Base-by-base conservation (phyloP, 1,284 basidiomycete species). In the Mycosarcoma mackinlayi region DNA sequence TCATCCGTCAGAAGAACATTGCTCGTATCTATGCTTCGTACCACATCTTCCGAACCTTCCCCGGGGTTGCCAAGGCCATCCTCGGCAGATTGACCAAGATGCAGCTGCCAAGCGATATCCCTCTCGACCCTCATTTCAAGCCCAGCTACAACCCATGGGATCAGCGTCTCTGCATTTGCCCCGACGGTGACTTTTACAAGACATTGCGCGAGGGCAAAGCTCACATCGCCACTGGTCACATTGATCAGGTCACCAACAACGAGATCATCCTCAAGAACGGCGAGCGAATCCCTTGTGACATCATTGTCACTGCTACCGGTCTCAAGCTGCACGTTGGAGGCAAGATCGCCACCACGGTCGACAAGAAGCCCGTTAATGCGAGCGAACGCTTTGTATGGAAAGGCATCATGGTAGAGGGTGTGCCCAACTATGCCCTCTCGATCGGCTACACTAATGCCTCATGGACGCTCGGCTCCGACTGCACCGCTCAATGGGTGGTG, bases 61-160 rank as follows among this genome's bases (percentile, higher is more conserved):
- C 82, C 25, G 65, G 65, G 21, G 47, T 64, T 30, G 69, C 72
- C 10, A 58, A 65, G 50, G 40, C 61, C 27, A 55, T 75, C 30
- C 53, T 83, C 13, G 58, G 64, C 35, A 52, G 25, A 44, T 35
- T 62, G 13, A 71, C 76, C n/a, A 39, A 60, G 39, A 30, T 21
- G n/a, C 65, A 76, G 57, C 71, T 83, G 7, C 79, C 77, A 27
- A 60, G 47, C 24, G 54, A 60, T 44, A 73, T 82, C 41, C 67
- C 73, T 7, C 60, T 80, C 38, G 80, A 83, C 62, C 80, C 81
- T n/a, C 81, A 83, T 69, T 83, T 83, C 47, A 75, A 73, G 33
- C 82, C 82, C 21, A 67, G 27, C 14, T 83, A 83, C 73, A 75
- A 76, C 39, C 82, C 82, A 4, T 83, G 81, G 81, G 81, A 83